Base-by-base conservation (phyloP, 352 stramenopile genomes). In the Globisporangium sylvaticum region DNA sequence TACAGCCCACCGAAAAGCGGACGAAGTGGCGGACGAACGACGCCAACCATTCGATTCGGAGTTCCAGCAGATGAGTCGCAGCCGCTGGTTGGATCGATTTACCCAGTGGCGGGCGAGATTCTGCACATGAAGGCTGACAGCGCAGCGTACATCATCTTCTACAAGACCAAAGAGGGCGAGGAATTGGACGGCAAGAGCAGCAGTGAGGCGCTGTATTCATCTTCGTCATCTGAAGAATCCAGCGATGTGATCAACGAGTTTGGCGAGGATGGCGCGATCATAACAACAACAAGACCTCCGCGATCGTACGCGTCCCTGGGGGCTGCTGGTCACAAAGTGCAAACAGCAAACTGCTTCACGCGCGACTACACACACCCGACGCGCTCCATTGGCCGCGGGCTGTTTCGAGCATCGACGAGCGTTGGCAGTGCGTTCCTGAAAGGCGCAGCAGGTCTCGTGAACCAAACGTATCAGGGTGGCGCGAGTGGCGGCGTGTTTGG, bases 61-160 rank as follows among this genome's bases (percentile, higher is more conserved):
- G 58, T 82, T 12, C 79, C 77, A 4, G 75, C 77, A 0, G 83
- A 92, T 58, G 84, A 92, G 59, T 82, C 77, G 1, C 79, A 91
- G 31, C 80, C 84, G 18, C 66, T 92, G 7, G 79, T 88, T 29
- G 84, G 81, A 14, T 68, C 77, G 29, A 92, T 93, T 50, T 92
- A 87, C 46, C 84, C 85, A 0, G 67, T 94, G n/a, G 70, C 81
- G 37, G 88, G 88, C 3, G 88, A 96, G 62, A 72, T 91, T 42
- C 64, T 94, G 25, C 80, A 81, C 4, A 75, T 91, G 62, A 85
- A 82, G 56, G 81, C 88, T 29, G 88, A 94, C 25, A 88, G 89
- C 50, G 82, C 76, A 18, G 84, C 88, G 10, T 96, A 96, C 69
- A 96, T 96, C 56, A 93, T 96, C 46, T 96, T 94, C 53, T 96